Base-by-base conservation (phyloP, 345 rosid species). In the Pistacia atlantica region DNA sequence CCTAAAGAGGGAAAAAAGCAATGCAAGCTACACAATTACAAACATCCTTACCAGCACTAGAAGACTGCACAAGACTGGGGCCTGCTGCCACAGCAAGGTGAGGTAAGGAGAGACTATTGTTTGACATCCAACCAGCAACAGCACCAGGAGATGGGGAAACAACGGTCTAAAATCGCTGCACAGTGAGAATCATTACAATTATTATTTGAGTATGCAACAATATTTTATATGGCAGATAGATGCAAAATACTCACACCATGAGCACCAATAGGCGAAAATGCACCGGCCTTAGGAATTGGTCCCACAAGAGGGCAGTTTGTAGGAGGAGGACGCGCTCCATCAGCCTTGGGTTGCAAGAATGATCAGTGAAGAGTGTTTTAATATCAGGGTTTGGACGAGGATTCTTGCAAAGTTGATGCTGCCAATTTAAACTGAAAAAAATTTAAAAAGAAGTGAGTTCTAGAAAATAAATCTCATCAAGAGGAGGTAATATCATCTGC, bases 391-490 rank as follows among this genome's bases (percentile, higher is more conserved):
- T 94, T 65, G n/a, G n/a, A n/a, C n/a, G n/a, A 33, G 93, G 82
- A 81, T 92, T 94, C 85, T 94, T 94, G 79, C 98, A 94, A 62
- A 92, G 92, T 80, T 94, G 98, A 75, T 94, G 98, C 83, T 94
- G 97, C 98, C 97, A 94, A 75, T 94, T 94, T 76, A 94, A 83
- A 85, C 98, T 92, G 95, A 76, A 79, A 25, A 25, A 25, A 25
- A 25, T 25, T 25, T 80, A 63, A 69, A 33, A 1, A 76, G 8
- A 57, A 63, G 78, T 31, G 68, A 78, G 77, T 58, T 55, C 79
- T 61, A 75, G 38, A 65, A 80, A 60, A 13, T 22, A 60, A 11
- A 8, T 55, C 46, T 37, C 25, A 67, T 4, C 51, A 66, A 35
- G n/a, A 45, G 11, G 66, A 64, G 57, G 33, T 25, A 66, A 37